Evolutionary conservation across 1,284 basidiomycete genomes (phyloP).

Genomic region (Heterobasidion occidentale): DNA sequence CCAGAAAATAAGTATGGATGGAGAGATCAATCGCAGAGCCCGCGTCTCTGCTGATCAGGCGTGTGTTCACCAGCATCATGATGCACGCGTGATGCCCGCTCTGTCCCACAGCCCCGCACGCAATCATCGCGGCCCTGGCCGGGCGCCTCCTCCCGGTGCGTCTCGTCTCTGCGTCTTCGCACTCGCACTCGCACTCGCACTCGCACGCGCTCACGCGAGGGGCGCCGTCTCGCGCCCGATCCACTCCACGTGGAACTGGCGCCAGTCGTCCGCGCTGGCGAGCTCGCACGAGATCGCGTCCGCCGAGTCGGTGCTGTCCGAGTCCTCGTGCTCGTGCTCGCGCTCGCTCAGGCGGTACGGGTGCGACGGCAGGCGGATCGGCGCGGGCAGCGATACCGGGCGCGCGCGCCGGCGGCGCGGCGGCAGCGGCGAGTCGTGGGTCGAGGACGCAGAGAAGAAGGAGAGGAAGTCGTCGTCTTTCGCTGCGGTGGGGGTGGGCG

Average conservation of each 20-base stretch:
- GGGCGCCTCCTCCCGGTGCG: background rate
- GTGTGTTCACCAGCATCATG: too few species aligned
- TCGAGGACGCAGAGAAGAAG: constrained; percentile 21
- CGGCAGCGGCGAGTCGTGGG: constrained; percentile 14
- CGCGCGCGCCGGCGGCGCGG: background rate
- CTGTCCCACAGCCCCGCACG: too few species aligned
- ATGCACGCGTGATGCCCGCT: too few species aligned
- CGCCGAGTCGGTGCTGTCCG: background rate
- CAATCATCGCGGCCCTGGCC: too few species aligned
- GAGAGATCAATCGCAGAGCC: too few species aligned
- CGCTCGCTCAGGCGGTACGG: background rate
- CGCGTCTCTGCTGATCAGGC: too few species aligned
- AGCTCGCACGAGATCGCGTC: background rate
- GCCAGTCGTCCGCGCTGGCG: background rate
- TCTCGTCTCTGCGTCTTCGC: background rate
- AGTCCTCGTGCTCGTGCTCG: background rate
- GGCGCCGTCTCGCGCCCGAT: background rate
- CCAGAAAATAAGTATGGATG: too few species aligned
- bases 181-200: background rate
- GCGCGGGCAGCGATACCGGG: background rate
- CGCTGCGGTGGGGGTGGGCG: too few species aligned
- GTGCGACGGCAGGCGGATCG: background rate
- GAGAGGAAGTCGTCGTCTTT: constrained; percentile 29
- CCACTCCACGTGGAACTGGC: background rate
- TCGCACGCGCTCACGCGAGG: background rate